These are phyloP conservation scores for Umbelopsis isabellina DNA, from an alignment of 192 early-diverging fungal genomes.

Conservation along the genomic window DNA sequence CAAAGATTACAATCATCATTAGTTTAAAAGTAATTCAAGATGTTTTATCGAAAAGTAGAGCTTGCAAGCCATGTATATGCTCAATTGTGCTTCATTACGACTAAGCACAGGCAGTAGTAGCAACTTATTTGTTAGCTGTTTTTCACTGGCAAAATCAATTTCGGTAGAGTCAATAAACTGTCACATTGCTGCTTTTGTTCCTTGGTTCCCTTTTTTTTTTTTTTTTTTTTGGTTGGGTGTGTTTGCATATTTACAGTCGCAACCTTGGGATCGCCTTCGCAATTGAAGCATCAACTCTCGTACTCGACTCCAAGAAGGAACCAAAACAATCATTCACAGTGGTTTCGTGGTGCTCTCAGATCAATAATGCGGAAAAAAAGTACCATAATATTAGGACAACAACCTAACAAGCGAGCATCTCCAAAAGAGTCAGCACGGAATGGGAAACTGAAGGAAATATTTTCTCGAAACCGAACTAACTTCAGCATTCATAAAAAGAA, in stretches of 20 bases:
- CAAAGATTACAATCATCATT: no score
- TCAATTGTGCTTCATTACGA: no score
- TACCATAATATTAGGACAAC: conserved; percentile 1
- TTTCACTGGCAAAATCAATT: not conserved
- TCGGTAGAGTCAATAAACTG: not conserved
- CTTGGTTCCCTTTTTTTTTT: not conserved
- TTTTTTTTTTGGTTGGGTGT: not conserved
- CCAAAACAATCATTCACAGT: no score
- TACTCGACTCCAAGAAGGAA: not conserved
- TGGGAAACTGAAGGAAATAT: not conserved
- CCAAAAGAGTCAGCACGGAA: not conserved
- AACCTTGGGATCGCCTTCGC: not conserved
- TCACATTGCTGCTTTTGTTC: not conserved
- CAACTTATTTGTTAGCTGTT: not conserved
- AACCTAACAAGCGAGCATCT: conserved; percentile 3
- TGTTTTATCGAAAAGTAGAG: no score
- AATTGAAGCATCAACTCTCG: not conserved
- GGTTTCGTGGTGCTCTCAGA: no score
- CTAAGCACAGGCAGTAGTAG: no score
- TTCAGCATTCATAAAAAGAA: no score
- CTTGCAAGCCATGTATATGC: no score
- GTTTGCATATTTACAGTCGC: not conserved
- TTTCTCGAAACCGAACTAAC: not conserved
- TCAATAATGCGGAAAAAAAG: conserved; percentile 5
- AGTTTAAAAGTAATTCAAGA: no score